Evolutionary conservation across 2,329 filamentous ascomycete species (phyloP).

Genomic region (Alternaria viburni): DNA sequence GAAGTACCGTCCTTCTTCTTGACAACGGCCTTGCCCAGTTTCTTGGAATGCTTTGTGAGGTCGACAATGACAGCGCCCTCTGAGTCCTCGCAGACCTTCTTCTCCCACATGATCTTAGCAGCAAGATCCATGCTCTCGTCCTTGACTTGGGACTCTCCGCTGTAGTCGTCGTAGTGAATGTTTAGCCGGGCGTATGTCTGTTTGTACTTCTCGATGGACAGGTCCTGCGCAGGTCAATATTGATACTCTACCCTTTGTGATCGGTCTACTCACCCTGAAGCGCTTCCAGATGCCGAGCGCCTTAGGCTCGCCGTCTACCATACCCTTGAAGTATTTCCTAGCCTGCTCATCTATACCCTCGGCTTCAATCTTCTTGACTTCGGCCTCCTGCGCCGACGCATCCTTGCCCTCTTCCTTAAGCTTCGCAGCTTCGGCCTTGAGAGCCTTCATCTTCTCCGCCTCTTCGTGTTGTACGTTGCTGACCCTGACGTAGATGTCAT

Average conservation of each 20-base stretch:
- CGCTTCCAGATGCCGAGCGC: slow-evolving; percentile 67
- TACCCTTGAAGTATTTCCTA: slow-evolving; percentile 72
- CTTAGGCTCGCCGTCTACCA: slow-evolving; percentile 67
- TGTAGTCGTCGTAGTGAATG: slow-evolving; percentile 70
- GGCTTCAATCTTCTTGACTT: slow-evolving; percentile 49
- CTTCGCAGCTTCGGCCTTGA: slow-evolving; percentile 53
- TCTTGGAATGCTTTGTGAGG: slow-evolving; percentile 72
- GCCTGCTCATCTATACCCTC: slow-evolving; percentile 70
- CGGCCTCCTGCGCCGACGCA: slow-evolving; percentile 49
- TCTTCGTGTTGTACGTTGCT: slow-evolving; percentile 67
- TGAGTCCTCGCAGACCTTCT: slow-evolving; percentile 66
- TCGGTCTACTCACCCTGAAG: slow-evolving; percentile 54
- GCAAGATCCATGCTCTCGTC: slow-evolving; percentile 67
- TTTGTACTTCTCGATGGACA: slow-evolving; percentile 70
- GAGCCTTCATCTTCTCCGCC: slow-evolving; percentile 68
- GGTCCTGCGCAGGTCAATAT: slow-evolving; percentile 48
- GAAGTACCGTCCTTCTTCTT: slow-evolving; percentile 71
- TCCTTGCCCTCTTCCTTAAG: slow-evolving; percentile 52
- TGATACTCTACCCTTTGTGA: neutral
- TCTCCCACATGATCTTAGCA: slow-evolving; percentile 64
- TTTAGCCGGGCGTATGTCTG: slow-evolving; percentile 69
- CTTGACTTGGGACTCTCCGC: slow-evolving; percentile 72
- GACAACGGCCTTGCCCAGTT: slow-evolving; percentile 70
- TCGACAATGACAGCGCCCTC: slow-evolving; percentile 73
- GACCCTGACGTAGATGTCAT: slow-evolving; percentile 81